phyloP scores from a whole-genome alignment of 169 alveolate species.

The Cryptosporidium ubiquitum region DNA sequence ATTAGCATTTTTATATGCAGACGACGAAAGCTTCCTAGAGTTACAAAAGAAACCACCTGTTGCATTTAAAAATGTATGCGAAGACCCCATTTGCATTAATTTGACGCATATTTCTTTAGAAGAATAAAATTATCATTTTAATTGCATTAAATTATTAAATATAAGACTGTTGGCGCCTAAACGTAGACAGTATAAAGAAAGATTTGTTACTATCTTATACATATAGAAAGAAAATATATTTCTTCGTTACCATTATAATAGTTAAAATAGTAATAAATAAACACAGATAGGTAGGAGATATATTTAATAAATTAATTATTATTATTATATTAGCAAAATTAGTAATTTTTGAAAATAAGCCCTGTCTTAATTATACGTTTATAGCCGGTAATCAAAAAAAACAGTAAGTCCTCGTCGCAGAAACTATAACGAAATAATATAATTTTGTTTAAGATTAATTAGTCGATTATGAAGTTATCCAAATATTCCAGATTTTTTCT shows the following conservation, averaged over 20 bases:
- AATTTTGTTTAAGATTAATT: background rate
- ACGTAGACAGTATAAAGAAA: constrained; percentile 17
- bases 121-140: constrained; percentile 45
- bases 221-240: background rate
- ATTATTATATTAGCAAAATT: too few species aligned
- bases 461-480: background rate
- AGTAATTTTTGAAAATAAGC: too few species aligned
- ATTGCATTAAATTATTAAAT: background rate
- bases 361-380: background rate
- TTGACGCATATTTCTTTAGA: constrained; percentile 90
- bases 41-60: constrained; percentile 85
- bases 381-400: background rate
- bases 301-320: too few species aligned
- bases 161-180: background rate
- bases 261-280: too few species aligned
- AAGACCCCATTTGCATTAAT: constrained; percentile 87
- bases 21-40: constrained; percentile 89
- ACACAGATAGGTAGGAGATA: background rate
- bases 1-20: constrained; percentile 88
- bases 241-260: background rate
- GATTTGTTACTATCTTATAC: background rate
- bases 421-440: too few species aligned
- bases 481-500: background rate
- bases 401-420: background rate
- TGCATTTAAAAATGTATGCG: constrained; percentile 91